A percentile compares a stretch with the other conserved stretches of the same genome.
Conservation (phyloP, 805 yeast genomes). For the Debaryomyces prosopidis region DNA sequence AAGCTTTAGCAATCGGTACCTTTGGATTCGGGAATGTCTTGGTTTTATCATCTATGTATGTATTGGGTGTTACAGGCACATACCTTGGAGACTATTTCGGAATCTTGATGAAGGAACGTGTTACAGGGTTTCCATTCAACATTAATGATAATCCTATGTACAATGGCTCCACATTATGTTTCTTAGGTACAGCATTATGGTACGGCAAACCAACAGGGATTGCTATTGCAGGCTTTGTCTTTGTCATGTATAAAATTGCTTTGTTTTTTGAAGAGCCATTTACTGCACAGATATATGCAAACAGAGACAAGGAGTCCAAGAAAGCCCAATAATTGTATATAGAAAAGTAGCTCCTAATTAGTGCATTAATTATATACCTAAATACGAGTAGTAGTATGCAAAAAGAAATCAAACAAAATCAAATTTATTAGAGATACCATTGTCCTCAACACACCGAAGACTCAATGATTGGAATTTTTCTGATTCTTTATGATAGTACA, state of each 20-base stretch:
- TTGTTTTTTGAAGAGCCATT: constrained; percentile 92
- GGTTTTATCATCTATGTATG: constrained; percentile 85
- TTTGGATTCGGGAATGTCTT: constrained; percentile 77
- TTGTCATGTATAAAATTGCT: constrained; percentile 80
- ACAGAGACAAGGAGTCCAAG: constrained; percentile 48
- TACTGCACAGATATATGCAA: constrained; percentile 88
- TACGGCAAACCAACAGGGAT: constrained; percentile 91
- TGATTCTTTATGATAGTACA: constrained; percentile 78
- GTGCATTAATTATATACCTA: not conserved
- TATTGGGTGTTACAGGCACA: constrained; percentile 93
- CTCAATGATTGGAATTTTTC: constrained; percentile 80
- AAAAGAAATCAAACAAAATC: constrained; percentile 20
- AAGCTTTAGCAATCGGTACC: constrained; percentile 51
- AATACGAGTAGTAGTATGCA: not conserved
- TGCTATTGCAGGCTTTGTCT: constrained; percentile 68
- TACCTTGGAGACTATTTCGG: constrained; percentile 98
- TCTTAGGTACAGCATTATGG: constrained; percentile 87
- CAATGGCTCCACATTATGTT: constrained; percentile 85
- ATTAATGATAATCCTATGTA: constrained; percentile 95
- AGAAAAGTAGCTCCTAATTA: not conserved
- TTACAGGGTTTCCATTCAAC: constrained; percentile 91
- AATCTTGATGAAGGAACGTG: constrained; percentile 86
- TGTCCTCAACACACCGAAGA: constrained; percentile 52
- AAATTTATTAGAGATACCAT: constrained; percentile 35
- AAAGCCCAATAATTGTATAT: not conserved